phyloP scores from a whole-genome alignment of 495 filamentous ascomycete genomes.

The Annulohypoxylon moriforme region DNA sequence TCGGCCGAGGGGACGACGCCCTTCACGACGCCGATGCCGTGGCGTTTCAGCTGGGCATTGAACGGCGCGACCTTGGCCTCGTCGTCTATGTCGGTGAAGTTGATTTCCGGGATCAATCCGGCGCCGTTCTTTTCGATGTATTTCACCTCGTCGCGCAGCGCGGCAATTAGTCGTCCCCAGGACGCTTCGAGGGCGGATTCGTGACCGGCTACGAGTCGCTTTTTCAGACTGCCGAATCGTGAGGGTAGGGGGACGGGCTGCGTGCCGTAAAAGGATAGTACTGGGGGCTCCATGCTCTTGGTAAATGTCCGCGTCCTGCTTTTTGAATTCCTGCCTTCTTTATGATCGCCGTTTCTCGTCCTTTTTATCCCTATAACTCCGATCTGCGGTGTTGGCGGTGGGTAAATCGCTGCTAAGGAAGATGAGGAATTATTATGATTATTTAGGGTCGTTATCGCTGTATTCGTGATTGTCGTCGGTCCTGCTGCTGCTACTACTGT shows the following conservation, averaged over 20 bases:
- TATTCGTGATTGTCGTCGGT: constrained; percentile 7
- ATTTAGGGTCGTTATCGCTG: constrained; percentile 19
- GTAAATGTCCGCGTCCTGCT: constrained; percentile 45
- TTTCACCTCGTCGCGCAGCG: constrained; percentile 68
- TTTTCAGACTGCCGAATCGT: constrained; percentile 83
- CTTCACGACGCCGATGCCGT: constrained; percentile 74
- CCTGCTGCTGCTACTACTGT: constrained; percentile 22
- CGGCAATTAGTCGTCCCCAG: constrained; percentile 75
- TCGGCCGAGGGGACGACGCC: constrained; percentile 69
- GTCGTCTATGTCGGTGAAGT: constrained; percentile 68
- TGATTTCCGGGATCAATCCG: constrained; percentile 71
- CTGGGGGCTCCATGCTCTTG: constrained; percentile 76
- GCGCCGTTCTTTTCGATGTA: constrained; percentile 61
- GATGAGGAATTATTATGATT: background rate
- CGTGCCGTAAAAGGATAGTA: constrained; percentile 77
- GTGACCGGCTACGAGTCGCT: constrained; percentile 70
- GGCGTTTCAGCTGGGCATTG: constrained; percentile 66
- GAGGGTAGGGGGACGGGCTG: constrained; percentile 77
- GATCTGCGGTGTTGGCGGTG: constrained; percentile 23
- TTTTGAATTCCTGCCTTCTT: constrained; percentile 47
- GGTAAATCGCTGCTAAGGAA: background rate
- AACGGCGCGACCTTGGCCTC: constrained; percentile 62
- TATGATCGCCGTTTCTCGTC: constrained; percentile 46
- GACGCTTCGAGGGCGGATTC: constrained; percentile 73
- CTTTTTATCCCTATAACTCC: constrained; percentile 47